Evolutionary conservation across 495 filamentous ascomycete species (phyloP).

Genomic region (Penicillium taxi): DNA sequence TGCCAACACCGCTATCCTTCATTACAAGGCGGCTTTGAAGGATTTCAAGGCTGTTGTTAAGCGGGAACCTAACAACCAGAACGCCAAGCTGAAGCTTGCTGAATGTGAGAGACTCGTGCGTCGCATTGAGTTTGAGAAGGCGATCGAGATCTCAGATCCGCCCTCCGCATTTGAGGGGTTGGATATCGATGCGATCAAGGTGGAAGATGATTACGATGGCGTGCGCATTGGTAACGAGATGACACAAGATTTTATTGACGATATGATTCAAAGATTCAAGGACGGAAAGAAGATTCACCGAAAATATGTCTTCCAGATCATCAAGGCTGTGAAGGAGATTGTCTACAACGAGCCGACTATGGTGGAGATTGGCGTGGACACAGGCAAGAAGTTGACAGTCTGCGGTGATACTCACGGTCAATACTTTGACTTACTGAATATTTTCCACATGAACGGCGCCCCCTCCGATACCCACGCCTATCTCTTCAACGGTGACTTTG

Average conservation of each 20-base stretch:
- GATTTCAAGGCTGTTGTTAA: slow-evolving; percentile 90
- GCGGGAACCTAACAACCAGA: slow-evolving; percentile 77
- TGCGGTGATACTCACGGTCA: slow-evolving; percentile 99
- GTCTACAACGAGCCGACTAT: slow-evolving; percentile 92
- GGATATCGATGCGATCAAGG: slow-evolving; percentile 73
- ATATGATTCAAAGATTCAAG: slow-evolving; percentile 96
- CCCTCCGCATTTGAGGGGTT: slow-evolving; percentile 85
- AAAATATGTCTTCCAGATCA: slow-evolving; percentile 97
- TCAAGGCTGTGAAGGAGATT: slow-evolving; percentile 79
- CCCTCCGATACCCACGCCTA: slow-evolving; percentile 82
- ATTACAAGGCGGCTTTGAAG: slow-evolving; percentile 75
- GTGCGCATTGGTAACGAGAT: slow-evolving; percentile 70
- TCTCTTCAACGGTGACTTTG: slow-evolving; percentile 98
- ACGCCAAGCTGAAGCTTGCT: slow-evolving; percentile 79
- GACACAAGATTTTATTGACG: slow-evolving; percentile 91
- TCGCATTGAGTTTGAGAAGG: slow-evolving; percentile 81
- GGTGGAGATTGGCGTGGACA: slow-evolving; percentile 81
- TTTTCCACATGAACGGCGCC: slow-evolving; percentile 85
- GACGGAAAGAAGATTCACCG: slow-evolving; percentile 86
- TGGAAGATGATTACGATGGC: slow-evolving; percentile 83
- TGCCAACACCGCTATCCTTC: slow-evolving; percentile 81
- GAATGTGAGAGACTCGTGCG: slow-evolving; percentile 92
- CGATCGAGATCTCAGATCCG: slow-evolving; percentile 88
- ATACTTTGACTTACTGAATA: slow-evolving; percentile 93
- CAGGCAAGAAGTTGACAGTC: slow-evolving; percentile 76